These are phyloP conservation scores for Hippophae tibetana DNA, from an alignment of 306 rosid species.

Conservation along the genomic window DNA sequence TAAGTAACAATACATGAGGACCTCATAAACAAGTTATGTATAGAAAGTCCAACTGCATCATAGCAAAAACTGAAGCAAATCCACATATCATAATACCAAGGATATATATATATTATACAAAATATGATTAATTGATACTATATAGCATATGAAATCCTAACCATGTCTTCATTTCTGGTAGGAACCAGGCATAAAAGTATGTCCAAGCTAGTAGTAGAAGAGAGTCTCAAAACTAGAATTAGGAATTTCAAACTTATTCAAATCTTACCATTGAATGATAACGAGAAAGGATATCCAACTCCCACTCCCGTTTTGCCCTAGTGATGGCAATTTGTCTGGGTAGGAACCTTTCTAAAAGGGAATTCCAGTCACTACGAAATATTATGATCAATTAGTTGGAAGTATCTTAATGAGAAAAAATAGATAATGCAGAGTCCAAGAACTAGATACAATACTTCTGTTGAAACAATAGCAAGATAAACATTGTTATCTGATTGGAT, in stretches of 20 bases:
- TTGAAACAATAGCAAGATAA: not conserved
- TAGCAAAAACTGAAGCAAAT: too few relatives aligned
- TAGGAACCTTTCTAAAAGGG: slow-evolving; percentile 69
- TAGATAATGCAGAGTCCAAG: slow-evolving; percentile 6
- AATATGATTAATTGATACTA: too few relatives aligned
- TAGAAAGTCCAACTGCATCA: too few relatives aligned
- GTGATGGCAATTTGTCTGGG: slow-evolving; percentile 93
- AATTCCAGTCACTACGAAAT: slow-evolving; percentile 76
- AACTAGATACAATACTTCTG: not conserved
- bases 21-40: too few relatives aligned
- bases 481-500: not conserved
- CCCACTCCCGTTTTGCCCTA: slow-evolving; percentile 85
- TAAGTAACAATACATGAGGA: too few relatives aligned
- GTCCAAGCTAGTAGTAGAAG: not conserved
- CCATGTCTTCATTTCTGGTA: not conserved
- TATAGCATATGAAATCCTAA: too few relatives aligned
- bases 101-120: too few relatives aligned
- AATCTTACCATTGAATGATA: slow-evolving; percentile 63
- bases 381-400: slow-evolving; percentile 15
- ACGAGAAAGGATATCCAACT: slow-evolving; percentile 81
- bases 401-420: not conserved
- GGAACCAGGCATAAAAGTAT: not conserved
- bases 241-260: not conserved
- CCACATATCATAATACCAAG: too few relatives aligned
- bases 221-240: not conserved